Percentiles rank a stretch among this genome's conserved stretches.
Evolutionary conservation across 2,329 filamentous ascomycete species (phyloP).

Genomic region (Epichloe gansuensis): DNA sequence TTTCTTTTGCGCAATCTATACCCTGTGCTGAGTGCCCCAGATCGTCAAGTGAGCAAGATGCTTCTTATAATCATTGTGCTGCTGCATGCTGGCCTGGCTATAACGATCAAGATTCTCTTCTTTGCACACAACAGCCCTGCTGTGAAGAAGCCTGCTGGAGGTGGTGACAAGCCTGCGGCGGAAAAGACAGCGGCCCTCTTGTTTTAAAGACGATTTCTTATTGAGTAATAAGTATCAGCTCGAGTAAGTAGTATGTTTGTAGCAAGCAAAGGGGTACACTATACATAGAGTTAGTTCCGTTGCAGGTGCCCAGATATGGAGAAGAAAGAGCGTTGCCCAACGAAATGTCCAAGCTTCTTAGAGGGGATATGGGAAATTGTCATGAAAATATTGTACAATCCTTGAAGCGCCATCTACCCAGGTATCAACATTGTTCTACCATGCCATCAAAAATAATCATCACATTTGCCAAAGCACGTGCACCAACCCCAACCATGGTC

Average conservation of each 20-base stretch:
- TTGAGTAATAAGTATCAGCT: background rate
- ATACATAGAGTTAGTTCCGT: background rate
- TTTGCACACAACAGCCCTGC: slow-evolving; percentile 64
- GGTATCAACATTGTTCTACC: background rate
- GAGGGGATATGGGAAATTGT: background rate
- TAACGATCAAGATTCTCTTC: slow-evolving; percentile 94
- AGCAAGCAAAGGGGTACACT: background rate
- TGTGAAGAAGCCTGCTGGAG: slow-evolving; percentile 26
- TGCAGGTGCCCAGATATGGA: background rate
- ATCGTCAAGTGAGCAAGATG: slow-evolving; percentile 81
- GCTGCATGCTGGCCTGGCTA: slow-evolving; percentile 77
- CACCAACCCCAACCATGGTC: no score
- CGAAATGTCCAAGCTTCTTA: background rate
- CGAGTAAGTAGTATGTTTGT: background rate
- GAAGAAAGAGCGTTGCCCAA: background rate
- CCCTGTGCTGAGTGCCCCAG: slow-evolving; percentile 84
- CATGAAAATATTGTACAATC: background rate
- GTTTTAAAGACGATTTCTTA: slow-evolving; percentile 8
- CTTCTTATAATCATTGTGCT: slow-evolving; percentile 73
- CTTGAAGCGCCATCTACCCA: background rate
- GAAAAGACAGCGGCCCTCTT: slow-evolving; percentile 11
- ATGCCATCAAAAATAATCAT: background rate
- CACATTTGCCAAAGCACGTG: no score
- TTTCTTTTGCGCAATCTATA: slow-evolving; percentile 81
- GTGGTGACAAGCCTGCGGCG: slow-evolving; percentile 12